Conservation (phyloP, 2,329 filamentous ascomycete species). For the Hymenotorrendiella dingleyae region DNA sequence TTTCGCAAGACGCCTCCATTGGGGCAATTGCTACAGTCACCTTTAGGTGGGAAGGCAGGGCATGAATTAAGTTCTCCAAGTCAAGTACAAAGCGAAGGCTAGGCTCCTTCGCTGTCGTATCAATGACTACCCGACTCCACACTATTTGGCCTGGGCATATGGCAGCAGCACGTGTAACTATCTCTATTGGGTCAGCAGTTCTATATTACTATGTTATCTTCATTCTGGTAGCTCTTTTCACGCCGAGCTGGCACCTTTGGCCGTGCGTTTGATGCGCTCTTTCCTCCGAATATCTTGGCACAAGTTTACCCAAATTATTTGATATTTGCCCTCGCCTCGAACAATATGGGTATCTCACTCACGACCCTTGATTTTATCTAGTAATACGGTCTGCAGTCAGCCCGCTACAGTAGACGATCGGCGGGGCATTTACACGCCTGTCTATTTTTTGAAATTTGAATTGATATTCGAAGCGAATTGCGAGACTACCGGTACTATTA, state of each 20-base stretch:
- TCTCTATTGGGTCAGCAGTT: background rate
- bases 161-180: background rate
- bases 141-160: background rate
- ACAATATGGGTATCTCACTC: conserved; percentile 1
- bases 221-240: no score
- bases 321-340: conserved; percentile 1
- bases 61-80: no score
- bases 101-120: background rate
- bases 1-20: no score
- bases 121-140: background rate
- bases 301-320: conserved; percentile 6
- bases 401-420: background rate
- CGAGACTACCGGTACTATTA: no score
- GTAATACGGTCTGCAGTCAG: conserved; percentile 1
- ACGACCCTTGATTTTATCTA: conserved; percentile 1
- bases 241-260: background rate
- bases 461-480: no score
- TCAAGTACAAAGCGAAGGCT: no score
- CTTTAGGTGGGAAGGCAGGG: no score
- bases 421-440: background rate
- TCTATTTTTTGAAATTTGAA: background rate
- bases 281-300: conserved; percentile 5
- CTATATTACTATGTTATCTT: background rate
- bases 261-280: background rate
- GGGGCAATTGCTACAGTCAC: no score